These are phyloP conservation scores for Moesziomyces sp. DNA, from an alignment of 1,284 basidiomycete genomes.

Conservation along the genomic window DNA sequence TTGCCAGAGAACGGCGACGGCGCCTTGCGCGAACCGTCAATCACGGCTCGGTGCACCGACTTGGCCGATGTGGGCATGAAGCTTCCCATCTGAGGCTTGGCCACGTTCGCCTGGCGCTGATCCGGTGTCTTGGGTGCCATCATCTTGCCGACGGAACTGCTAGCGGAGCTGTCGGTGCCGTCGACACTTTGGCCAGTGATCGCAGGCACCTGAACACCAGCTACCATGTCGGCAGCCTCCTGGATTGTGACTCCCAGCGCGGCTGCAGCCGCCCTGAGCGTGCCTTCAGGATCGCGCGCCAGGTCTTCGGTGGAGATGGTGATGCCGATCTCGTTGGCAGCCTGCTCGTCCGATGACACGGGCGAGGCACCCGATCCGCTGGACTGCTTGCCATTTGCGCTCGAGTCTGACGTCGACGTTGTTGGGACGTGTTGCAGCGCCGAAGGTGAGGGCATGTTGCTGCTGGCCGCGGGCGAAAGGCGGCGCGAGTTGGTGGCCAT, in stretches of 20 bases:
- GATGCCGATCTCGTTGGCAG: conserved; percentile 44
- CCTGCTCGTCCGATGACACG: conserved; percentile 27
- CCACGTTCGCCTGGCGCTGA: conserved; percentile 22
- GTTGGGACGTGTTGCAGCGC: conserved; percentile 16
- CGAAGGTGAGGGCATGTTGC: conserved; percentile 42
- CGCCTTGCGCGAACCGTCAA: conserved; percentile 62
- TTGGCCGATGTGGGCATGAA: conserved; percentile 62
- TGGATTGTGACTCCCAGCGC: conserved; percentile 45
- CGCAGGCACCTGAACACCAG: conserved; percentile 39
- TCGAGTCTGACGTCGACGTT: conserved; percentile 14
- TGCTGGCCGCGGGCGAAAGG: conserved; percentile 50
- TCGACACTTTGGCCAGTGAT: conserved; percentile 1
- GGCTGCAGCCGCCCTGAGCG: conserved; percentile 43
- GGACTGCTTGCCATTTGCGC: conserved; percentile 20
- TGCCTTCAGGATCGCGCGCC: conserved; percentile 52
- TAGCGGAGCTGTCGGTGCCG: conserved; percentile 18
- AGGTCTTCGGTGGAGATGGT: conserved; percentile 55
- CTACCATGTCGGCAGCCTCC: conserved; percentile 47
- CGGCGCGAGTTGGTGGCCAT: conserved; percentile 61
- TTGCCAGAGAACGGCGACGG: conserved; percentile 63
- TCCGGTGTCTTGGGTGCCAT: conserved; percentile 40
- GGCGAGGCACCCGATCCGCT: conserved; percentile 28
- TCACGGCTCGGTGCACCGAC: conserved; percentile 65
- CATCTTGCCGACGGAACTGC: conserved; percentile 15
- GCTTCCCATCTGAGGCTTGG: conserved; percentile 61